Evolutionary conservation across 148 eudicot genomes (phyloP).

Genomic region (Silene latifolia): DNA sequence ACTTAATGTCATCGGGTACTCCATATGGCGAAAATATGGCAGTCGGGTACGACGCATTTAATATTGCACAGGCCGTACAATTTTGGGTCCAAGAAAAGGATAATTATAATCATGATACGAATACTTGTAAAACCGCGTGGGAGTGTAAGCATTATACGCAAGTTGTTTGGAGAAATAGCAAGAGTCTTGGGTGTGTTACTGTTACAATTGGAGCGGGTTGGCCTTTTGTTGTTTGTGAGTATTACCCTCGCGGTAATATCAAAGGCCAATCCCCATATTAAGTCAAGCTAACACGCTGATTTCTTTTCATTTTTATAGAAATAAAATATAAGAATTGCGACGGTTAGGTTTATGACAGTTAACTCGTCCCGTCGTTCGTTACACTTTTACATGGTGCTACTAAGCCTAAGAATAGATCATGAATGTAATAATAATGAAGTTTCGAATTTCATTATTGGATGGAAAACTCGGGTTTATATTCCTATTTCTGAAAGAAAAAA

Average conservation of each 20-base stretch:
- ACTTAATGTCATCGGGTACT: slow-evolving; percentile 11
- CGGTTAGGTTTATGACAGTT: too few relatives aligned
- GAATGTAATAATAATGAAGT: too few relatives aligned
- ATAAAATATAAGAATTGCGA: too few relatives aligned
- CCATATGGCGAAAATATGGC: slow-evolving; percentile 37
- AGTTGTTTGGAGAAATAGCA: slow-evolving; percentile 25
- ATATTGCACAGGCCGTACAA: slow-evolving; percentile 9
- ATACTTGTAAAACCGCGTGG: slow-evolving; percentile 19
- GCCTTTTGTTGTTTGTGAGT: slow-evolving; percentile 34
- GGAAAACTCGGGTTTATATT: too few relatives aligned
- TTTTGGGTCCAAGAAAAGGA: slow-evolving; percentile 25
- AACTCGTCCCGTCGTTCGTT: too few relatives aligned
- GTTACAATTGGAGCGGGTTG: slow-evolving; percentile 25
- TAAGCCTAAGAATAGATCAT: too few relatives aligned
- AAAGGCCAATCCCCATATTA: slow-evolving; percentile 25
- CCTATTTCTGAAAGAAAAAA: too few relatives aligned
- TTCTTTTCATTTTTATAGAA: too few relatives aligned
- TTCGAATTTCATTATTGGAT: too few relatives aligned
- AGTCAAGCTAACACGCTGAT: too few relatives aligned
- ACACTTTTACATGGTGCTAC: too few relatives aligned
- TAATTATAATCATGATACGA: slow-evolving; percentile 24
- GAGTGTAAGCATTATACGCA: slow-evolving; percentile 32
- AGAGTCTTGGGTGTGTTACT: slow-evolving; percentile 23
- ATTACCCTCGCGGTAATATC: slow-evolving; percentile 28
- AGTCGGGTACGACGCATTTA: slow-evolving; percentile 20